These are phyloP conservation scores for Tetracladium setigerum DNA, from an alignment of 495 filamentous ascomycete genomes.

Conservation along the genomic window DNA sequence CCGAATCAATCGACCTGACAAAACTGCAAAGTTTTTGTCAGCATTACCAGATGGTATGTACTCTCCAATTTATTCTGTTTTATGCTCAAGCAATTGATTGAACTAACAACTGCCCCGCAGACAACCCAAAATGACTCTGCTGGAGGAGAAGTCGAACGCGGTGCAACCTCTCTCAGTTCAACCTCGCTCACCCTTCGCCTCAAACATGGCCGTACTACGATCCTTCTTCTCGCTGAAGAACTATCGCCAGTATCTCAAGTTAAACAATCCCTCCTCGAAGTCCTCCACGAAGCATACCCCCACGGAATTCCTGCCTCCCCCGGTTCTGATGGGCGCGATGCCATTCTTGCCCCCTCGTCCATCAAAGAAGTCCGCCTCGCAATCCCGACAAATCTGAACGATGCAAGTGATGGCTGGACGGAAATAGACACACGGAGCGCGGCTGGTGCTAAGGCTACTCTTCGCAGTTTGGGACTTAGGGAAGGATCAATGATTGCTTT, in stretches of 20 bases:
- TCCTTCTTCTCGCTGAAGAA: conserved; percentile 62
- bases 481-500: conserved; percentile 18
- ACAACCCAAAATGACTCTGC: neutral
- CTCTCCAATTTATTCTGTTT: too few species aligned
- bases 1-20: neutral
- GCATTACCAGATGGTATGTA: neutral
- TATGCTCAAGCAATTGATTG: too few species aligned
- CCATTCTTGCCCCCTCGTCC: conserved; percentile 12
- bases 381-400: conserved; percentile 43
- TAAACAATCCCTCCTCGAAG: conserved; percentile 56
- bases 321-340: neutral
- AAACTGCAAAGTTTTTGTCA: neutral
- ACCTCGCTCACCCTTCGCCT: conserved; percentile 60
- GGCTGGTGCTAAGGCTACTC: conserved; percentile 5
- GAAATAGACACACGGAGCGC: conserved; percentile 23
- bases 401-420: conserved; percentile 51
- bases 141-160: neutral
- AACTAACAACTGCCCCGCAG: neutral
- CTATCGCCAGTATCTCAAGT: conserved; percentile 51
- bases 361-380: conserved; percentile 33
- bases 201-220: conserved; percentile 71
- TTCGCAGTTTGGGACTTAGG: conserved; percentile 19
- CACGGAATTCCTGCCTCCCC: conserved; percentile 26
- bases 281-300: conserved; percentile 39
- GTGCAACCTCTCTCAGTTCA: neutral